Conservation (phyloP, 2,329 filamentous ascomycete species). For the Dactylellina parvicollis region DNA sequence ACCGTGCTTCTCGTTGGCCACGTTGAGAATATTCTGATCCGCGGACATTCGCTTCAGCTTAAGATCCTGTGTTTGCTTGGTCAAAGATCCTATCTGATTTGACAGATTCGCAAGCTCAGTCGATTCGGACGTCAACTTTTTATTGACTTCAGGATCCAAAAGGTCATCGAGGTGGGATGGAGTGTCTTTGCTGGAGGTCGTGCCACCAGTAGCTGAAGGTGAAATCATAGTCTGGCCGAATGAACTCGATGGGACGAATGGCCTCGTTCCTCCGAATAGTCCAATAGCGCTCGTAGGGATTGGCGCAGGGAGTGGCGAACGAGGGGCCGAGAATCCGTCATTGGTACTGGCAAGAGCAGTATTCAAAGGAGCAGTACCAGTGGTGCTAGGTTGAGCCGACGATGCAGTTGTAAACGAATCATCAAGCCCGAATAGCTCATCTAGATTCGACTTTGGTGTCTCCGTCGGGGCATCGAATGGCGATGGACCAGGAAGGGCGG, state of each 20-base stretch:
- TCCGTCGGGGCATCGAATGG: conserved; percentile 65
- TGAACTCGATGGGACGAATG: conserved; percentile 89
- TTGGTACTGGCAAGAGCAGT: conserved; percentile 52
- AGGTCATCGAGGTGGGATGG: conserved; percentile 78
- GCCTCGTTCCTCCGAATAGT: conserved; percentile 74
- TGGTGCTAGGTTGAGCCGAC: conserved; percentile 38
- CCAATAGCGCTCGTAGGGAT: conserved; percentile 59
- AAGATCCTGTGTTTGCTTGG: conserved; percentile 93
- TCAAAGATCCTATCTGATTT: conserved; percentile 89
- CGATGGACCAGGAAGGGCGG: conserved; percentile 60
- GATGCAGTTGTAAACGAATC: conserved; percentile 71
- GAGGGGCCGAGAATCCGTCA: conserved; percentile 64
- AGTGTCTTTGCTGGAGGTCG: conserved; percentile 62
- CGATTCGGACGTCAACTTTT: conserved; percentile 86
- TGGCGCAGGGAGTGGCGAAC: conserved; percentile 65
- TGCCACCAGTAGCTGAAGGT: conserved; percentile 75
- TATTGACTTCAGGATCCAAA: conserved; percentile 88
- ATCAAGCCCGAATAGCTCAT: conserved; percentile 89
- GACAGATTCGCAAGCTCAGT: conserved; percentile 94
- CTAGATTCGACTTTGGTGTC: conserved; percentile 77
- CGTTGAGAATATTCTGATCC: conserved; percentile 83
- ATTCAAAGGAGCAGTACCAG: conserved; percentile 39
- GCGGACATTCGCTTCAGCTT: conserved; percentile 81
- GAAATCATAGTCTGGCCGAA: conserved; percentile 85
- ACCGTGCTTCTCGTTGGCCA: conserved; percentile 86